A percentile compares a stretch with the other conserved stretches of the same genome.
phyloP scores from a whole-genome alignment of 2,329 filamentous ascomycete genomes.

The Ophiostoma perfectum region DNA sequence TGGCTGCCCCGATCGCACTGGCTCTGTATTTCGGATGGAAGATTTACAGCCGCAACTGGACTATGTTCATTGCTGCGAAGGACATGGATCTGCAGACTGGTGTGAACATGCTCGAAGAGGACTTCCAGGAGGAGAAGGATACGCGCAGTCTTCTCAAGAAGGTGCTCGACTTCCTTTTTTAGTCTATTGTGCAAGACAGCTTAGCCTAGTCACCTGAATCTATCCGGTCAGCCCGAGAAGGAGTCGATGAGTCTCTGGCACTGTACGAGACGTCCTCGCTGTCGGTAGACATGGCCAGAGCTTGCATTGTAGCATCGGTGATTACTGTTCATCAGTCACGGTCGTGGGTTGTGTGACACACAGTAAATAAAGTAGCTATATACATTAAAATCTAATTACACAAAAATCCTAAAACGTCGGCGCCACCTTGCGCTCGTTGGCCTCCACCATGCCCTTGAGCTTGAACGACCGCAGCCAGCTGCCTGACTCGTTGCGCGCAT shows the following conservation, averaged over 20 bases:
- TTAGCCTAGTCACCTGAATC: too few relatives aligned
- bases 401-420: conserved; percentile 27
- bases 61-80: conserved; percentile 49
- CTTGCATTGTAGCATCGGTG: too few relatives aligned
- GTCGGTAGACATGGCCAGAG: too few relatives aligned
- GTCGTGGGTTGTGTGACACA: neutral
- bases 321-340: too few relatives aligned
- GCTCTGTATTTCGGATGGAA: conserved; percentile 62
- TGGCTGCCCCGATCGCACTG: conserved; percentile 52
- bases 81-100: conserved; percentile 60
- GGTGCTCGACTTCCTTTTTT: neutral
- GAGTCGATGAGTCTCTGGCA: neutral
- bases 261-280: neutral
- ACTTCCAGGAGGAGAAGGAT: conserved; percentile 45
- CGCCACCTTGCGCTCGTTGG: conserved; percentile 28
- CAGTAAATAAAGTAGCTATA: neutral
- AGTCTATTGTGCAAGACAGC: neutral
- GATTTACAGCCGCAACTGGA: conserved; percentile 49
- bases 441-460: conserved; percentile 25
- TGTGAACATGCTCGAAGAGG: conserved; percentile 39
- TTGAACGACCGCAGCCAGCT: conserved; percentile 29
- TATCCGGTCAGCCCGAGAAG: too few relatives aligned
- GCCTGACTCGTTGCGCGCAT: conserved; percentile 11
- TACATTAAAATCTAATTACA: neutral
- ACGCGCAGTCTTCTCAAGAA: neutral